Evolutionary conservation across 768 basidiomycete species (phyloP), one percentile per base, ranked within the genome.

Genomic region (Ramaria sp.): DNA sequence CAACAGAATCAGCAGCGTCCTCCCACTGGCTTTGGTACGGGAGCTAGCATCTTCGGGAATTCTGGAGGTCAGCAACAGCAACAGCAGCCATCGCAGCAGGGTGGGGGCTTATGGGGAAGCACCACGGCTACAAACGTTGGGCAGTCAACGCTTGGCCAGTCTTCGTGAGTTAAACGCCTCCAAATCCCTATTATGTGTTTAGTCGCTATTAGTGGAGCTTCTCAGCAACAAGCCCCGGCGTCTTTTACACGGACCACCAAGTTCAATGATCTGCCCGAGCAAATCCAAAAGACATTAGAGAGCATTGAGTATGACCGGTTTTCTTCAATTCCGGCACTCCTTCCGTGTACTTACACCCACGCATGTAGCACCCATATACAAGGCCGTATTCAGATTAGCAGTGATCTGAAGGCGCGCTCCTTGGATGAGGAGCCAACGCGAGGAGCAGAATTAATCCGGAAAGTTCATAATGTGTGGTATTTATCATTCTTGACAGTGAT

Each of bases 181-280:
- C 64, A 53, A 33, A 58, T n/a, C 22, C 47, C 1, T 46, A 43
- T 31, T 51, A 39, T 22, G 7, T 52, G 58, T 12, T 45, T 51
- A 58, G n/a, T 33, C 7, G 56, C 4, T 49, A 19, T n/a, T 41
- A 57, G 53, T n/a, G 56, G 65, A 56, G 42, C 71, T 67, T 47
- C 57, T 37, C 66, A 65, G 33, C 59, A 66, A 57, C 49, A 69
- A 56, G 34, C 61, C 7, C 66, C 64, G 19, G 59, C 65, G 34
- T 13, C 67, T 19, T 72, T 74, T 43, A 73, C 73, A 30, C 77
- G 72, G 57, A 72, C 75, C 0, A 88, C 87, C 0, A 91, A 88
- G 65, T 91, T 89, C 68, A 91, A 91, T 54, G 89, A 91, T 65
- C 69, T 91, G 3, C 82, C 86, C 0, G 88, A 91, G 51, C 75